Conservation (phyloP, 176 grass and related monocot genomes). For the Lolium perenne region DNA sequence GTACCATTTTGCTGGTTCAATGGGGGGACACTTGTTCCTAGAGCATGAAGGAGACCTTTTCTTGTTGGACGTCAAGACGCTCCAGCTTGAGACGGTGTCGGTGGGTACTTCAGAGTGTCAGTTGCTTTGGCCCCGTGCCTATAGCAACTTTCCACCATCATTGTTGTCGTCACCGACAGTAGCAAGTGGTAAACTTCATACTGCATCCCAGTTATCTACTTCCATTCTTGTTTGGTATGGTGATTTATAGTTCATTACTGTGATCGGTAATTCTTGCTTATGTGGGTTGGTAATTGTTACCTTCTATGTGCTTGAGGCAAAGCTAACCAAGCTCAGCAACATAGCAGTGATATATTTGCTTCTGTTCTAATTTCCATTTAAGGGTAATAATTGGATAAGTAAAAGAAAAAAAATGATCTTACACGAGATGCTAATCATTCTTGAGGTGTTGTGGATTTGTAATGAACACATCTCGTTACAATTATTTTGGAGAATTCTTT, state of each 20-base stretch:
- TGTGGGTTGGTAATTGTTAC: no score
- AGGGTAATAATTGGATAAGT: no score
- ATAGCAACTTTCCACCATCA: neutral
- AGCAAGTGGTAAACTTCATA: neutral
- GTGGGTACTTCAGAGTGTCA: no score
- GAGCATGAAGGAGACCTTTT: rapidly evolving
- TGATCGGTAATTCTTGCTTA: no score
- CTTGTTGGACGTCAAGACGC: neutral
- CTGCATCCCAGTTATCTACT: neutral
- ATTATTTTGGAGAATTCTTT: no score
- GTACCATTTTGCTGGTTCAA: neutral
- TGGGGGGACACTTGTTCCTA: neutral
- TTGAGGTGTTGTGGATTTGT: neutral
- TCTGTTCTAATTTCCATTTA: no score
- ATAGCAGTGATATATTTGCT: no score
- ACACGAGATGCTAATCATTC: neutral
- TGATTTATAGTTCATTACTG: no score
- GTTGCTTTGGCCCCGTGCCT: neutral
- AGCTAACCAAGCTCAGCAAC: no score
- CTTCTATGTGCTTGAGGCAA: no score
- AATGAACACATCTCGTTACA: no score
- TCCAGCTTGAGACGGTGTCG: neutral
- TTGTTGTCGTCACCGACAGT: neutral
- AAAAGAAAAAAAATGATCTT: neutral
- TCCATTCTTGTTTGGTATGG: neutral